These are phyloP conservation scores for Scenedesmus sp. DNA, from an alignment of 163 green algal species.

Conservation along the genomic window DNA sequence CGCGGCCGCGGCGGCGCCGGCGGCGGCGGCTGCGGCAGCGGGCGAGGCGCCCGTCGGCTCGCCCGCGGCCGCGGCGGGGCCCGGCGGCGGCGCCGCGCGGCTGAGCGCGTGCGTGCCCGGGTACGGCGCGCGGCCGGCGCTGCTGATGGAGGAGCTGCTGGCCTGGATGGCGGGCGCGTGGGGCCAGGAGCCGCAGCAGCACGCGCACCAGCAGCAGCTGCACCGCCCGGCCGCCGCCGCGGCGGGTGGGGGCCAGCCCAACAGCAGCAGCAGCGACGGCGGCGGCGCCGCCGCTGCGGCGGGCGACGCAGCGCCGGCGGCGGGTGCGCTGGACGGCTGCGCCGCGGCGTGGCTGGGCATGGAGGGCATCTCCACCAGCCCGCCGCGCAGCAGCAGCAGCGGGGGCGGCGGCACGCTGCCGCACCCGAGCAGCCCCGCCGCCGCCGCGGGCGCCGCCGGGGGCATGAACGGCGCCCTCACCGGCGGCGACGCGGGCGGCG, in stretches of 20 bases:
- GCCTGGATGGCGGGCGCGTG: conserved; percentile 20
- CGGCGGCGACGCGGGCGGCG: too few relatives aligned
- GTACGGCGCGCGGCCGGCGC: not conserved
- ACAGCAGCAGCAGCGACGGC: not conserved
- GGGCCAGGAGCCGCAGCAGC: not conserved
- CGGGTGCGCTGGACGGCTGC: not conserved
- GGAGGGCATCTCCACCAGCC: conserved; percentile 6
- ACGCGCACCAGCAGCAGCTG: not conserved
- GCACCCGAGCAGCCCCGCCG: too few relatives aligned
- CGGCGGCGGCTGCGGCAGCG: not conserved
- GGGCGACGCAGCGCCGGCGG: conserved; percentile 7
- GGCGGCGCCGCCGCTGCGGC: not conserved
- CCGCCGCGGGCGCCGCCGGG: too few relatives aligned
- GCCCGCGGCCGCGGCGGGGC: conserved; percentile 1
- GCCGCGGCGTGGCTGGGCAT: conserved; percentile 8
- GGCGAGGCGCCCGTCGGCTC: not conserved
- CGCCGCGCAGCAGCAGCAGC: not conserved
- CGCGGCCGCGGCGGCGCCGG: conserved; percentile 36
- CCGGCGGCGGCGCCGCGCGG: not conserved
- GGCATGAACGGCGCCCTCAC: too few relatives aligned
- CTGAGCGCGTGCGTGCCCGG: conserved; percentile 32
- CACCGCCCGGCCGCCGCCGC: too few relatives aligned
- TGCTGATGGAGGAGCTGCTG: conserved; percentile 23
- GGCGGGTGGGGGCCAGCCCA: not conserved
- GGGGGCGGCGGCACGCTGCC: conserved; percentile 9